Conservation (phyloP, 2,329 filamentous ascomycete genomes). For the Sporothrix luriei region DNA sequence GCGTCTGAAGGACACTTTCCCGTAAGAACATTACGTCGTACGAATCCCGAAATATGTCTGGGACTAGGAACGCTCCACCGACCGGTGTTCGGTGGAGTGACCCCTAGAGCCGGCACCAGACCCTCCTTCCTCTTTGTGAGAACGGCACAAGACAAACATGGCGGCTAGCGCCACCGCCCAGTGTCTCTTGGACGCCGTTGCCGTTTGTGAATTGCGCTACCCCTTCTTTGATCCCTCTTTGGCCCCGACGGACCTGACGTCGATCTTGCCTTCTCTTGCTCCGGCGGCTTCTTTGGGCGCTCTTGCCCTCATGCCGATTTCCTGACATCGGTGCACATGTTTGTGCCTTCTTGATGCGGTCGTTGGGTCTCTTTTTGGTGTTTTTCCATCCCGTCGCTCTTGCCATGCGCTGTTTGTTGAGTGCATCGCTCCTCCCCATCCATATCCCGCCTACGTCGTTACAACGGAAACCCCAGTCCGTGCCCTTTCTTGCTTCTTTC, state of each 20-base stretch:
- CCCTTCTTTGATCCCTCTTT: slow-evolving; percentile 18
- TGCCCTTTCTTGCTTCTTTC: slow-evolving; percentile 15
- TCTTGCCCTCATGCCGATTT: not conserved
- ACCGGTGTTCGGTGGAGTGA: not conserved
- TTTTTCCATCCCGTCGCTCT: not conserved
- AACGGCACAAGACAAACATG: slow-evolving; percentile 15
- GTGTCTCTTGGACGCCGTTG: slow-evolving; percentile 13
- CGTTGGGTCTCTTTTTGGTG: not conserved
- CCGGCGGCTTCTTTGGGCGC: not conserved
- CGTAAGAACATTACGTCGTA: not conserved
- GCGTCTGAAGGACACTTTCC: not conserved
- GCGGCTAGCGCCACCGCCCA: slow-evolving; percentile 1
- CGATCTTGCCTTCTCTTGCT: slow-evolving; percentile 20
- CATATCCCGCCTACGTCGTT: not conserved
- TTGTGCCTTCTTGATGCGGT: not conserved
- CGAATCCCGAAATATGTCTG: not conserved
- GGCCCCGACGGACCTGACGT: slow-evolving; percentile 25
- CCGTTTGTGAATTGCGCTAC: slow-evolving; percentile 7
- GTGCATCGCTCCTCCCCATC: not conserved
- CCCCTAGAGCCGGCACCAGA: too few species aligned
- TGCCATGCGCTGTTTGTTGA: not conserved
- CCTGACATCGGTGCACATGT: not conserved
- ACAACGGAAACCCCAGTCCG: not conserved
- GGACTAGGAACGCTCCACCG: slow-evolving; percentile 2
- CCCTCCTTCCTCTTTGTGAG: too few species aligned